These are phyloP conservation scores for Pythium aquatile DNA, from an alignment of 352 stramenopile species.

Conservation along the genomic window DNA sequence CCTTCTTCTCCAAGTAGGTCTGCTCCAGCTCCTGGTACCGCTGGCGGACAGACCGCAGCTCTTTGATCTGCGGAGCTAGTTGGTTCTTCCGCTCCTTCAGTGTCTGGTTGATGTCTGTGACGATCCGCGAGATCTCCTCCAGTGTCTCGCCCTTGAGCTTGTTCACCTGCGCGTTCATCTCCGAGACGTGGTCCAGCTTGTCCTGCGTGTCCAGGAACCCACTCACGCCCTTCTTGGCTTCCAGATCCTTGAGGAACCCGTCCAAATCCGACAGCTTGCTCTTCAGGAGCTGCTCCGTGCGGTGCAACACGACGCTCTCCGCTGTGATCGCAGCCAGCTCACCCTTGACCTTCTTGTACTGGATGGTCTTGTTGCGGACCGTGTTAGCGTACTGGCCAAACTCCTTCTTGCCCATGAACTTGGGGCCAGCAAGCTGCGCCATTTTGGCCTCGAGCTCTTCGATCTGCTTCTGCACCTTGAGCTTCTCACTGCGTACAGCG, in stretches of 20 bases:
- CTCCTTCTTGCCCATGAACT: slow-evolving; percentile 88
- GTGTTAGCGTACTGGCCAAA: slow-evolving; percentile 88
- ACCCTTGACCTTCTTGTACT: slow-evolving; percentile 90
- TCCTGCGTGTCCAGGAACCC: slow-evolving; percentile 88
- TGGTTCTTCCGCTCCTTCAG: slow-evolving; percentile 91
- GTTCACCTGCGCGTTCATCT: slow-evolving; percentile 89
- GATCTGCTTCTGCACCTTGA: slow-evolving; percentile 59
- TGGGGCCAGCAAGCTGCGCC: slow-evolving; percentile 48
- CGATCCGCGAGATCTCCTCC: slow-evolving; percentile 91
- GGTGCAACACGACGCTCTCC: slow-evolving; percentile 89
- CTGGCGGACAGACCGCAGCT: slow-evolving; percentile 86
- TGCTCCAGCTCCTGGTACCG: slow-evolving; percentile 91
- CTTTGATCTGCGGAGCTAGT: slow-evolving; percentile 90
- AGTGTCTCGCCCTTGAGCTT: slow-evolving; percentile 91
- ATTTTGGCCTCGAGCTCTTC: slow-evolving; percentile 76
- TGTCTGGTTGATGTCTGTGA: slow-evolving; percentile 91
- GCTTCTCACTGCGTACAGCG: slow-evolving; percentile 51
- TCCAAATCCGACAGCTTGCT: slow-evolving; percentile 81
- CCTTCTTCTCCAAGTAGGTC: slow-evolving; percentile 85
- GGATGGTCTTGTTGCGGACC: slow-evolving; percentile 90
- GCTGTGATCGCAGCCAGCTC: slow-evolving; percentile 84
- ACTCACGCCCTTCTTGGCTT: slow-evolving; percentile 81
- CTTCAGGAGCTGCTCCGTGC: slow-evolving; percentile 91
- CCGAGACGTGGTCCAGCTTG: slow-evolving; percentile 84
- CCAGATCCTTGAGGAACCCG: slow-evolving; percentile 80